These are phyloP conservation scores for Paxillus ammoniavirescens DNA, from an alignment of 768 basidiomycete genomes.

Conservation along the genomic window DNA sequence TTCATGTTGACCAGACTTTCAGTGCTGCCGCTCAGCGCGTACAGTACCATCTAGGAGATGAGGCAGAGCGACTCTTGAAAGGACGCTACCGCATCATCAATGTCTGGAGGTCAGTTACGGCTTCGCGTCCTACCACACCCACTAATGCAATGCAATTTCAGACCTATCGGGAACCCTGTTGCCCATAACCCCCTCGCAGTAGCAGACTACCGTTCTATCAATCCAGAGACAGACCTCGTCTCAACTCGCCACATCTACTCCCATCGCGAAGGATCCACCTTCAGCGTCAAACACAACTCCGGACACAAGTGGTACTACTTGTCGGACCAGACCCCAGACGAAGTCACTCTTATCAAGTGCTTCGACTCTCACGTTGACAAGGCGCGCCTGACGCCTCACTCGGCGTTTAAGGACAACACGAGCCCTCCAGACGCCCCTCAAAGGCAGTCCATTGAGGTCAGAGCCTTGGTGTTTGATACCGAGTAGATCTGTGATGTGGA, in stretches of 20 bases:
- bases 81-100: constrained; percentile 45
- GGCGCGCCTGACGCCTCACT: constrained; percentile 42
- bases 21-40: constrained; percentile 37
- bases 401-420: constrained; percentile 38
- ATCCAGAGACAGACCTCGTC: constrained; percentile 36
- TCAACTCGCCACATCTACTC: constrained; percentile 36
- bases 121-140: background rate
- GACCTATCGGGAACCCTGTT: constrained; percentile 38
- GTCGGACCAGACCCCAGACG: constrained; percentile 39
- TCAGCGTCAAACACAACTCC: constrained; percentile 35
- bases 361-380: constrained; percentile 41
- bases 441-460: constrained; percentile 44
- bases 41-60: constrained; percentile 35
- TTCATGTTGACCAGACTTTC: constrained; percentile 48
- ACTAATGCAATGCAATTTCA: constrained; percentile 4
- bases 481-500: constrained; percentile 23
- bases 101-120: constrained; percentile 37
- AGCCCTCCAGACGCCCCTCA: constrained; percentile 35
- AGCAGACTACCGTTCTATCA: constrained; percentile 39
- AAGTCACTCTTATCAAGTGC: constrained; percentile 44
- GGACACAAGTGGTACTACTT: constrained; percentile 41
- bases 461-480: constrained; percentile 41
- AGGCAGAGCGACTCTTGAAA: constrained; percentile 41
- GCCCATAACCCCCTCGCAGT: constrained; percentile 41
- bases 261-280: constrained; percentile 34